Conservation (phyloP, 208 protist genomes). For the Wallacemonas sp. region DNA sequence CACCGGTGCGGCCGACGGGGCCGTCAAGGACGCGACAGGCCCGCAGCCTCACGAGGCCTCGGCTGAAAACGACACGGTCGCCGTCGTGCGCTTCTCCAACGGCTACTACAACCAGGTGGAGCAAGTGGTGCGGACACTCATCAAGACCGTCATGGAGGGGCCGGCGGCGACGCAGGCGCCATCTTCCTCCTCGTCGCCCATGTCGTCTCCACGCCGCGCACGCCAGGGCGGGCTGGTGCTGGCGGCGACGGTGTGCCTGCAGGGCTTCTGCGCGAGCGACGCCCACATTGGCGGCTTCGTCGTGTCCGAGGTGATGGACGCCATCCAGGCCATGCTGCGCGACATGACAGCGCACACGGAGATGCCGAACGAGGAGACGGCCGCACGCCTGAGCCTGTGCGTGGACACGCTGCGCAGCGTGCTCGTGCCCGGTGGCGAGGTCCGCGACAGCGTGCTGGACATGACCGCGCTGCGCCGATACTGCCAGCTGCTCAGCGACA, state of each 20-base stretch:
- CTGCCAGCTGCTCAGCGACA: conserved; percentile 73
- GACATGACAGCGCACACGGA: neutral
- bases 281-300: conserved; percentile 63
- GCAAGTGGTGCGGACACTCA: conserved; percentile 50
- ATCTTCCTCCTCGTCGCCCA: too few relatives aligned
- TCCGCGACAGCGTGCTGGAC: conserved; percentile 15
- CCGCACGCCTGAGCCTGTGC: conserved; percentile 40
- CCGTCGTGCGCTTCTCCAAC: conserved; percentile 58
- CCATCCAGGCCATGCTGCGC: conserved; percentile 42
- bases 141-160: conserved; percentile 43
- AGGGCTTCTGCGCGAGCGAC: conserved; percentile 68
- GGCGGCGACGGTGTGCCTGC: conserved; percentile 65
- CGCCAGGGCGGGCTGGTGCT: conserved; percentile 21
- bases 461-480: conserved; percentile 43
- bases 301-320: conserved; percentile 75
- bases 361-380: conserved; percentile 3
- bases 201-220: neutral
- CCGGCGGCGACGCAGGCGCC: too few relatives aligned
- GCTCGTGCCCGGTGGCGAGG: conserved; percentile 36
- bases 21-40: neutral
- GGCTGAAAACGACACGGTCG: neutral
- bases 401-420: conserved; percentile 65
- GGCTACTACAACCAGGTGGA: conserved; percentile 66
- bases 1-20: neutral
- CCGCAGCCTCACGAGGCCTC: neutral